Percentiles rank a stretch among this genome's conserved stretches.
Evolutionary conservation across 495 filamentous ascomycete species (phyloP).

Genomic region (Aspergillus mulundensis): DNA sequence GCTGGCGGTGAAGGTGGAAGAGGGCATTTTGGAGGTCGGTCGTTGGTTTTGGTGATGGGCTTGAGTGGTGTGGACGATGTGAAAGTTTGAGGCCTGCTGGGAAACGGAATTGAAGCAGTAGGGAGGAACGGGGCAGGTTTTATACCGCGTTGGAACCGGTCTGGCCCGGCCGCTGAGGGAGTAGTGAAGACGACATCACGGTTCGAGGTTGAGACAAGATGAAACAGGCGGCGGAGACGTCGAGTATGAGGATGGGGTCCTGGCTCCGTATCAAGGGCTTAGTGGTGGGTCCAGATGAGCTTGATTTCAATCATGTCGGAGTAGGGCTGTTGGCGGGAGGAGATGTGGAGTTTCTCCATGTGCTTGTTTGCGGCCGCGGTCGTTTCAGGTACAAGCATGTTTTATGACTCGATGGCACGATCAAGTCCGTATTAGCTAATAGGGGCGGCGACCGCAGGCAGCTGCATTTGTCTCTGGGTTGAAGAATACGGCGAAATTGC

Average conservation of each 20-base stretch:
- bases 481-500: no score
- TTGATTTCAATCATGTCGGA: not conserved
- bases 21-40: not conserved
- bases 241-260: not conserved
- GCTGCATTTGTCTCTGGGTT: no score
- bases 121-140: not conserved
- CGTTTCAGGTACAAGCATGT: not conserved
- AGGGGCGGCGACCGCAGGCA: not conserved
- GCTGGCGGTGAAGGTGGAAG: not conserved
- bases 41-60: no score
- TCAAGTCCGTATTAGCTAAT: not conserved
- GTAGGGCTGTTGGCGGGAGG: not conserved
- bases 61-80: not conserved
- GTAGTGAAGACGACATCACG: not conserved
- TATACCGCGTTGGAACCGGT: not conserved
- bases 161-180: not conserved
- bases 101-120: not conserved
- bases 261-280: not conserved
- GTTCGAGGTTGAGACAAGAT: not conserved
- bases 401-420: not conserved
- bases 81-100: not conserved
- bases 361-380: not conserved
- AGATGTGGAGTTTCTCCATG: not conserved
- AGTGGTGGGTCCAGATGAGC: not conserved
- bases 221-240: not conserved